A percentile compares a stretch with the other conserved stretches of the same genome.
phyloP scores from a whole-genome alignment of 2,329 filamentous ascomycete species.

The Passalora sequoiae region DNA sequence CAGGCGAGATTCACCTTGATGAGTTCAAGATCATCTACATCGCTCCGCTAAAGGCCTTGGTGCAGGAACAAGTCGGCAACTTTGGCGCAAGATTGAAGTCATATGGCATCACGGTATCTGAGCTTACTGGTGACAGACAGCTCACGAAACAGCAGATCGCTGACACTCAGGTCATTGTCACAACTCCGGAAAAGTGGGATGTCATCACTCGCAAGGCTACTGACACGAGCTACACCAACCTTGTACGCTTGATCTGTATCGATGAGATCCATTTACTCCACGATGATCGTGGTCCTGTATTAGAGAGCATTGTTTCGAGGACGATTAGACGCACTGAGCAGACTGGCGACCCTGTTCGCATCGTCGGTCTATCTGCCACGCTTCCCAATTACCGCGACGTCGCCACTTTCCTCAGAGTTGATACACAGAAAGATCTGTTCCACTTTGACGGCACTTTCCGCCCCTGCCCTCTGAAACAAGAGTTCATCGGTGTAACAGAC shows the following conservation, averaged over 20 bases:
- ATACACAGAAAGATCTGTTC: conserved; percentile 79
- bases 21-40: conserved; percentile 99
- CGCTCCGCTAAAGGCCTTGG: conserved; percentile 87
- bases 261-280: conserved; percentile 97
- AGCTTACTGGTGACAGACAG: conserved; percentile 94
- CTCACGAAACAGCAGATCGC: conserved; percentile 98
- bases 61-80: conserved; percentile 97
- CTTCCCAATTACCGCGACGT: conserved; percentile 96
- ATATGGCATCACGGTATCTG: conserved; percentile 88
- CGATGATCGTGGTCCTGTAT: conserved; percentile 90
- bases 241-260: conserved; percentile 94
- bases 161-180: conserved; percentile 96
- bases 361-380: conserved; percentile 89
- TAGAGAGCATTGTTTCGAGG: conserved; percentile 93
- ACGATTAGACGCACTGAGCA: conserved; percentile 92
- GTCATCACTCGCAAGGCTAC: conserved; percentile 97
- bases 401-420: conserved; percentile 87
- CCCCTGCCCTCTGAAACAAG: conserved; percentile 89
- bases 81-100: conserved; percentile 86
- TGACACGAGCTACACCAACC: conserved; percentile 91
- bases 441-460: conserved; percentile 94
- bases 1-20: conserved; percentile 91
- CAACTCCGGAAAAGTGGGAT: conserved; percentile 98
- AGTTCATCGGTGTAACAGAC: conserved; percentile 95
- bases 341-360: conserved; percentile 84